Evolutionary conservation across 805 yeast genomes (phyloP).

Genomic region (Lipomyces starkeyi): DNA sequence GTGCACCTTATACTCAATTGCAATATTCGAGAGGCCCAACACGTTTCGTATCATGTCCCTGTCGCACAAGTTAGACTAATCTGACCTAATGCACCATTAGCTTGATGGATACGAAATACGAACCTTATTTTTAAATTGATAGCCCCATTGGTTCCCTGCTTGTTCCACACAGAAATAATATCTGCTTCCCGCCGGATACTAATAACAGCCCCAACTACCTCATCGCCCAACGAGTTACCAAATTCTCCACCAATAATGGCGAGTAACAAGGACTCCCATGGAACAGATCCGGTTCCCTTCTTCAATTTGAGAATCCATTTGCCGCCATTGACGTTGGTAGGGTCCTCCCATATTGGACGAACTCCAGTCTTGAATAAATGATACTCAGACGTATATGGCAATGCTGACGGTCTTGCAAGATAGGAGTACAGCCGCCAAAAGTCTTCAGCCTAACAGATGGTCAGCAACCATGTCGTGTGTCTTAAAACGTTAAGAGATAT

Average conservation of each 20-base stretch:
- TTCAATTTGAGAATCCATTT: slow-evolving; percentile 84
- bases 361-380: slow-evolving; percentile 92
- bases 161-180: slow-evolving; percentile 67
- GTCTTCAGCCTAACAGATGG: slow-evolving; percentile 69
- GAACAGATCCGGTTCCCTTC: slow-evolving; percentile 50
- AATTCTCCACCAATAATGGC: slow-evolving; percentile 54
- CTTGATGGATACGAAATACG: background rate
- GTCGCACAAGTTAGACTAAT: background rate
- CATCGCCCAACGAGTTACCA: slow-evolving; percentile 50
- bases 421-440: slow-evolving; percentile 98
- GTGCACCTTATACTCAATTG: slow-evolving; percentile 45
- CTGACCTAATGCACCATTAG: background rate
- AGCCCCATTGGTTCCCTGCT: slow-evolving; percentile 46
- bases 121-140: slow-evolving; percentile 37
- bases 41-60: slow-evolving; percentile 37
- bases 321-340: slow-evolving; percentile 85
- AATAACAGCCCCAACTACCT: slow-evolving; percentile 63
- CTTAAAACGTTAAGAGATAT: background rate
- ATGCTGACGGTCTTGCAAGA: slow-evolving; percentile 84
- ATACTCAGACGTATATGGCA: slow-evolving; percentile 93
- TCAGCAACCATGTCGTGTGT: background rate
- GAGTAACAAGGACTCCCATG: slow-evolving; percentile 55
- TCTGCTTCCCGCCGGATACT: slow-evolving; percentile 62
- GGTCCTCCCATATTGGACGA: slow-evolving; percentile 98
- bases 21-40: slow-evolving; percentile 31